Evolutionary conservation across 768 basidiomycete species (phyloP).

Genomic region (Sporobolomyces phaffii): DNA sequence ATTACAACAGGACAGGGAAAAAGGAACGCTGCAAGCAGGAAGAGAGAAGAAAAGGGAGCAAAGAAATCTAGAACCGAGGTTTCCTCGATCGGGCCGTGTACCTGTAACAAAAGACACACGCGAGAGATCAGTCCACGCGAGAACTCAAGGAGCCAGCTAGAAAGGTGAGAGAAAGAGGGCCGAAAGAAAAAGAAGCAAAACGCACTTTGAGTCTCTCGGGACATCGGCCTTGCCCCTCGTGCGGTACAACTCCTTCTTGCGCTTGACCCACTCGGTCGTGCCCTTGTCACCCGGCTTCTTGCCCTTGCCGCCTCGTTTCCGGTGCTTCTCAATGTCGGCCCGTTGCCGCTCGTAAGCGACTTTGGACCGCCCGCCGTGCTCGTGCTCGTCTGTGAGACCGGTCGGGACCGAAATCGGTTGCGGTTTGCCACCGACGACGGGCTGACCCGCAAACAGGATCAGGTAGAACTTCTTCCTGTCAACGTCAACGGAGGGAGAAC

Average conservation of each 20-base stretch:
- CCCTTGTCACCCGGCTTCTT: constrained; percentile 46
- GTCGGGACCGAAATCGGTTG: constrained; percentile 26
- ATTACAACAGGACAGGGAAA: too few relatives aligned
- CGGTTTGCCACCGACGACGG: constrained; percentile 24
- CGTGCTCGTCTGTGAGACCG: constrained; percentile 44
- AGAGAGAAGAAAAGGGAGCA: not conserved
- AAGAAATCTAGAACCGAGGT: constrained; percentile 16
- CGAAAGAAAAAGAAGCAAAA: not conserved
- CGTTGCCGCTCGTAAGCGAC: constrained; percentile 71
- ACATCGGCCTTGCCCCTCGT: constrained; percentile 78
- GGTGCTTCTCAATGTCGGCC: constrained; percentile 49
- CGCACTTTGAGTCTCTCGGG: constrained; percentile 50
- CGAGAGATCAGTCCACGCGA: not conserved
- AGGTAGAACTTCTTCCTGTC: constrained; percentile 93
- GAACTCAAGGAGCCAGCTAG: too few relatives aligned
- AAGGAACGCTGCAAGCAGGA: not conserved
- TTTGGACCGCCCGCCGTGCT: constrained; percentile 43
- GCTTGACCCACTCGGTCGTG: constrained; percentile 84
- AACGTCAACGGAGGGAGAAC: constrained; percentile 47
- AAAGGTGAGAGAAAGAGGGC: too few relatives aligned
- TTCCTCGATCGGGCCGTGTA: constrained; percentile 34
- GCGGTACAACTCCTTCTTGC: constrained; percentile 93
- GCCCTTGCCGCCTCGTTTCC: constrained; percentile 44
- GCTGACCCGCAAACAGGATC: constrained; percentile 74
- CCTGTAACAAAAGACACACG: not conserved